Percentiles rank a stretch among this genome's conserved stretches.
Conservation (phyloP, 2,329 filamentous ascomycete genomes). For the Scorias spongiosa region DNA sequence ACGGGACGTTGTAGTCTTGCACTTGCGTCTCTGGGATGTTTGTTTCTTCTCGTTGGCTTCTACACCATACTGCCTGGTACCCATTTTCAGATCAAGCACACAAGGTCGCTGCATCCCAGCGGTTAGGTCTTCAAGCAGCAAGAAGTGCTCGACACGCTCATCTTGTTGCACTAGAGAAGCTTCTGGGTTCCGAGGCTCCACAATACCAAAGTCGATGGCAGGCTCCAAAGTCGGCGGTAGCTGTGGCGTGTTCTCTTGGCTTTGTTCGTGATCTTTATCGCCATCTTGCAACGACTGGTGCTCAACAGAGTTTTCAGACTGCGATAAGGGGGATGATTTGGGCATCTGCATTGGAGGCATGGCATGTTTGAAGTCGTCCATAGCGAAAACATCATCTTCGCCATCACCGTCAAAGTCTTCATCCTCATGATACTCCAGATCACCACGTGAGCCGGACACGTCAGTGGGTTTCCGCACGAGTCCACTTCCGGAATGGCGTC, state of each 20-base stretch:
- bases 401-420: constrained; percentile 72
- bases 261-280: neutral
- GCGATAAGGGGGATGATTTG: neutral
- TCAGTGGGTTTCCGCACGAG: constrained; percentile 57
- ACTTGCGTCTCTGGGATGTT: constrained; percentile 83
- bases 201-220: constrained; percentile 14
- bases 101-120: constrained; percentile 93
- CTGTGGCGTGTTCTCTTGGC: neutral
- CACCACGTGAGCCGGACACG: constrained; percentile 50
- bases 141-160: constrained; percentile 72
- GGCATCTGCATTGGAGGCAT: neutral
- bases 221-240: constrained; percentile 8
- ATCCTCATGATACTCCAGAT: constrained; percentile 80
- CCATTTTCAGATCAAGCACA: constrained; percentile 97
- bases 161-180: constrained; percentile 32
- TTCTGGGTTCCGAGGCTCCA: constrained; percentile 26
- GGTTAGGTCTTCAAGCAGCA: constrained; percentile 86
- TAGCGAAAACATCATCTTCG: constrained; percentile 53
- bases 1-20: constrained; percentile 77
- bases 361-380: constrained; percentile 38
- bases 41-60: constrained; percentile 87
- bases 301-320: neutral
- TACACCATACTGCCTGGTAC: constrained; percentile 88
- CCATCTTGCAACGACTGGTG: neutral
- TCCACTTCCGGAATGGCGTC: constrained; percentile 78